These are phyloP conservation scores for Suhomyces sp. DNA, from an alignment of 805 yeast species.

Conservation along the genomic window DNA sequence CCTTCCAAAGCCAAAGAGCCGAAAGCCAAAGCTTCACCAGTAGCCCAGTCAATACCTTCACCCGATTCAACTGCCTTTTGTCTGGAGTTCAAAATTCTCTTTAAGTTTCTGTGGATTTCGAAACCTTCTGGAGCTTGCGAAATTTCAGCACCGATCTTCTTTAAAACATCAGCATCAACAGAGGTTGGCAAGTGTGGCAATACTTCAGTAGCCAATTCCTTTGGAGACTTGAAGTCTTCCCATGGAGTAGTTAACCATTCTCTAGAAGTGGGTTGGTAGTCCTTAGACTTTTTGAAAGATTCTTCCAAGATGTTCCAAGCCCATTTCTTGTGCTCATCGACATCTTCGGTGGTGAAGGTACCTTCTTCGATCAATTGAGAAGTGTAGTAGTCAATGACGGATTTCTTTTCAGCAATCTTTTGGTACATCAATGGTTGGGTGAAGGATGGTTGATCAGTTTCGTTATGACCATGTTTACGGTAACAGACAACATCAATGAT, in stretches of 20 bases:
- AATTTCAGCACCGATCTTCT: conserved; percentile 72
- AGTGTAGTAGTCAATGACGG: conserved; percentile 83
- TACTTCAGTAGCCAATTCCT: conserved; percentile 91
- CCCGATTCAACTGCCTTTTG: conserved; percentile 84
- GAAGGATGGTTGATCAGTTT: conserved; percentile 98
- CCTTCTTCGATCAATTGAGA: conserved; percentile 80
- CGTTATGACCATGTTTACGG: conserved; percentile 98
- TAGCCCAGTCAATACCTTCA: conserved; percentile 97
- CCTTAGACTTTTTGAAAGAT: conserved; percentile 83
- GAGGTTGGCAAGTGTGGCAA: conserved; percentile 96
- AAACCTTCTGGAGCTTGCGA: conserved; percentile 86
- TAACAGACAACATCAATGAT: conserved; percentile 96
- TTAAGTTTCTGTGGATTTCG: conserved; percentile 90
- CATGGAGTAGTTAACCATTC: conserved; percentile 99
- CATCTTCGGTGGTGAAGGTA: conserved; percentile 83
- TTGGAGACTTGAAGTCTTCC: conserved; percentile 98
- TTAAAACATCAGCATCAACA: conserved; percentile 65
- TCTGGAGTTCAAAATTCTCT: conserved; percentile 88
- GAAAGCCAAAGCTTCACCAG: conserved; percentile 98
- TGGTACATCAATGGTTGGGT: conserved; percentile 98
- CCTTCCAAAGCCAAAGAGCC: conserved; percentile 93
- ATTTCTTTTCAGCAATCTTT: conserved; percentile 82
- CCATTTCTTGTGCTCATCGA: conserved; percentile 96
- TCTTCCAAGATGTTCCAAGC: conserved; percentile 94
- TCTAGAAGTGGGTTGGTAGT: conserved; percentile 84